Conservation (phyloP, 2,329 filamentous ascomycete genomes). For the Scytalidium sp. region DNA sequence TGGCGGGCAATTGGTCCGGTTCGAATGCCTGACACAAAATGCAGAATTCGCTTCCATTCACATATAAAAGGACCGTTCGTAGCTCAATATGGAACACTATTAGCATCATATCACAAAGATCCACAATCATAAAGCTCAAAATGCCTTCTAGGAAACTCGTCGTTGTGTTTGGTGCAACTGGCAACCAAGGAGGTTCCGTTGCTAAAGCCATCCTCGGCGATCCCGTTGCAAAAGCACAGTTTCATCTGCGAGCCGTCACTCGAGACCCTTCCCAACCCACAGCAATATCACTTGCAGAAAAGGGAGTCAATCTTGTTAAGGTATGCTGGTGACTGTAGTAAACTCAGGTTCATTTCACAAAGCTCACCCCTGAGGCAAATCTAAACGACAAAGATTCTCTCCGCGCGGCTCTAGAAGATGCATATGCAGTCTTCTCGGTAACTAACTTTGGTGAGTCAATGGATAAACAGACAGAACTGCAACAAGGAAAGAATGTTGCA, state of each 20-base stretch:
- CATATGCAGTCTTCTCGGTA: slow-evolving; percentile 18
- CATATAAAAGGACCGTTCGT: not conserved
- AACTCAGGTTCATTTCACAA: not conserved
- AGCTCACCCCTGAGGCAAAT: slow-evolving; percentile 27
- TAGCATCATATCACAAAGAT: not conserved
- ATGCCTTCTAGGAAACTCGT: slow-evolving; percentile 29
- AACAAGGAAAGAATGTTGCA: slow-evolving; percentile 31
- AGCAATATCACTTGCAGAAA: slow-evolving; percentile 33
- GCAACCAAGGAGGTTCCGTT: slow-evolving; percentile 47
- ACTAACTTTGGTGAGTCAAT: slow-evolving; percentile 24
- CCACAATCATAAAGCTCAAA: not conserved
- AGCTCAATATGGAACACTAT: not conserved
- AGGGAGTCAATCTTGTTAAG: slow-evolving; percentile 40
- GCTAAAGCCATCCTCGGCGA: slow-evolving; percentile 40
- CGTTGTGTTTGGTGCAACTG: slow-evolving; percentile 44
- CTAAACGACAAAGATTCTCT: slow-evolving; percentile 38
- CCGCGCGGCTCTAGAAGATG: slow-evolving; percentile 14
- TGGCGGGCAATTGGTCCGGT: no score
- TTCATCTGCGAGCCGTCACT: slow-evolving; percentile 43
- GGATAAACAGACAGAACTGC: slow-evolving; percentile 23
- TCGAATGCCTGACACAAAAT: no score
- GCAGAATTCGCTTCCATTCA: no score
- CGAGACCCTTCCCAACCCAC: slow-evolving; percentile 40
- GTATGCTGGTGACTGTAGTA: slow-evolving; percentile 5
- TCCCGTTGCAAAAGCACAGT: slow-evolving; percentile 33